phyloP scores from a whole-genome alignment of 192 early-diverging fungal species.

The Phlyctochytrium planicorne region DNA sequence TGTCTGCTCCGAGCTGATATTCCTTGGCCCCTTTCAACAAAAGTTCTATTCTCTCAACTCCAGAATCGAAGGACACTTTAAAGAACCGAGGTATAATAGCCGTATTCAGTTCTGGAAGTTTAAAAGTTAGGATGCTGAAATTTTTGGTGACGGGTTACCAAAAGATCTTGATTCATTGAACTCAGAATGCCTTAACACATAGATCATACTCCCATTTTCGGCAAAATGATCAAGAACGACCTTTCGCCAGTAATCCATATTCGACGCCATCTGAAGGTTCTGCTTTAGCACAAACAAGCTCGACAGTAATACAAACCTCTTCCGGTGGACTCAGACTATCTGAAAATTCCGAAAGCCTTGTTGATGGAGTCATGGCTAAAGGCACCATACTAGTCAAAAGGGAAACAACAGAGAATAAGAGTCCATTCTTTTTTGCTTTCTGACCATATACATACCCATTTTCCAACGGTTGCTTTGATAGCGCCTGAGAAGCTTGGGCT shows the following conservation, averaged over 20 bases:
- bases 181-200: neutral
- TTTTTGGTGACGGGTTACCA: neutral
- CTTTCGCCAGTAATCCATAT: neutral
- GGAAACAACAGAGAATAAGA: too few species aligned
- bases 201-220: neutral
- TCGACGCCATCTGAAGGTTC: neutral
- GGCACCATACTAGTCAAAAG: too few species aligned
- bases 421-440: too few species aligned
- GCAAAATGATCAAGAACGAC: neutral
- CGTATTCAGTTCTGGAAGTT: conserved; percentile 1
- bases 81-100: conserved; percentile 3
- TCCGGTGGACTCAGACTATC: neutral
- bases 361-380: neutral
- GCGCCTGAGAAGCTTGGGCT: conserved; percentile 38
- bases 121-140: neutral
- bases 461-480: too few species aligned
- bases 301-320: neutral
- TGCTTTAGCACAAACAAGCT: neutral
- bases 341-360: neutral
- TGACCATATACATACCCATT: too few species aligned
- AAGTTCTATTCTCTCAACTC: neutral
- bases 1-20: neutral
- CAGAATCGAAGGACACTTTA: neutral
- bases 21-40: neutral
- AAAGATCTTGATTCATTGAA: neutral